A percentile compares a stretch with the other conserved stretches of the same genome.
Conservation (phyloP, 345 rosid genomes). For the Rhizophora mangle region DNA sequence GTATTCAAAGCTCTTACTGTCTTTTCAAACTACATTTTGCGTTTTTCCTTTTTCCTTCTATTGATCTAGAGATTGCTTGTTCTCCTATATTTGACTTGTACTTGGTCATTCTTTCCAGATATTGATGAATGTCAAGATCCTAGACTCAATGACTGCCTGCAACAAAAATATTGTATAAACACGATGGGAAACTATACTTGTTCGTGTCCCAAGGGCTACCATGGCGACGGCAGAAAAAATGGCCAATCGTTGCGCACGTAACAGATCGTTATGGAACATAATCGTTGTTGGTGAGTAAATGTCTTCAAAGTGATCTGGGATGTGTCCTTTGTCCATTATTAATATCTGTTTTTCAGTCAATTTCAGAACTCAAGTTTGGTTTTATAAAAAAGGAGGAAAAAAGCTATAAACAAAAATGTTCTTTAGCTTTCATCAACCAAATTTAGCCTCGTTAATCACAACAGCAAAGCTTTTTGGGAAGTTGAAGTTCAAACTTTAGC, state of each 20-base stretch:
- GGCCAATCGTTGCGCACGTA: conserved; percentile 5
- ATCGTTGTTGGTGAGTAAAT: conserved; percentile 12
- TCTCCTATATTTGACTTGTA: not conserved
- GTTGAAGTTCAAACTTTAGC: no score
- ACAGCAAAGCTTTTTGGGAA: not conserved
- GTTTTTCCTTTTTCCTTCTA: not conserved
- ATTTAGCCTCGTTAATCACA: not conserved
- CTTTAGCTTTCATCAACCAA: not conserved
- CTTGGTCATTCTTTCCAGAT: conserved; percentile 13
- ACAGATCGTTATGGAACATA: not conserved
- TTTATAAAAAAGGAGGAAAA: no score
- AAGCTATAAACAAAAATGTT: not conserved
- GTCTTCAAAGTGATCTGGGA: not conserved
- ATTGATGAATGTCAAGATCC: conserved; percentile 26
- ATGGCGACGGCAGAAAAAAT: conserved; percentile 21
- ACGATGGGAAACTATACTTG: conserved; percentile 22
- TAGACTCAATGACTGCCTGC: not conserved
- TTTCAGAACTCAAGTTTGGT: no score
- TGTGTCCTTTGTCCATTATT: no score
- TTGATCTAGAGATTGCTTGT: not conserved
- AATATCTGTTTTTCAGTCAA: no score
- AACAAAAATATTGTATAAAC: not conserved
- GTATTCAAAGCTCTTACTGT: not conserved
- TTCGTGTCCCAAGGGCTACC: conserved; percentile 25
- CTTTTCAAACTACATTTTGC: not conserved